Base-by-base conservation (phyloP, 2,329 filamentous ascomycete species). In the Penicillium sp. region DNA sequence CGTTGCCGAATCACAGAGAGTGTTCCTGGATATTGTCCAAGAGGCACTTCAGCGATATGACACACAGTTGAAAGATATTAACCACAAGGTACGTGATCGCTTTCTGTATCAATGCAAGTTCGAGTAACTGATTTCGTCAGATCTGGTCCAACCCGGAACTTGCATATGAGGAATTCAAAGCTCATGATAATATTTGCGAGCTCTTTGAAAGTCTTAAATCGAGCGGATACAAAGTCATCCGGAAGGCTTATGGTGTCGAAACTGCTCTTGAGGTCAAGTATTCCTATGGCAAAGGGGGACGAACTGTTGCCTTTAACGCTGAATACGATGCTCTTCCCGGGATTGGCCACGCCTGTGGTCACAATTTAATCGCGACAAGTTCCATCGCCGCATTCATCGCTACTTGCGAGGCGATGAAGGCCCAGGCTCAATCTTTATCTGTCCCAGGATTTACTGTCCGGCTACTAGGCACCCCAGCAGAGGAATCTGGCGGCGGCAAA, bases 91-190 rank as follows among this genome's bases (percentile, higher is more conserved):
- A 50, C 35, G 55, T 13, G n/a, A 14, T 14, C 4, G 27, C 4
- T 47, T 31, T 13, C 10, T n/a, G 3, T 27, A 9, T n/a, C 25
- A 23, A 14, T 13, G 11, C 11, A 8, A 5, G 1, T 26, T 19
- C 2, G 13, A 23, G 11, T 23, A n/a, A 16, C 50, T 53, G 16
- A 51, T n/a, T 6, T 23, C 1, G 1, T 4, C 48, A 76, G 72
- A 78, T 78, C 51, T 75, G 73, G 65, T 70, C 71, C 37, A 74
- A 83, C 53, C 82, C 82, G 0, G 82, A 84, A 62, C 67, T 81
- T 1, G 77, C 73, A 3, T 84, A 79, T 60, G 67, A 81, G 51
- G 82, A 85, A 61, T 68, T 75, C 62, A 72, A 76, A n/a, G 82
- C 83, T 1, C 81, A 84, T 58, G 75, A 81, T 37, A 74, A 72